A percentile compares a stretch with the other conserved stretches of the same genome.
These are phyloP conservation scores for Sugiyamaella sp. DNA, from an alignment of 1,139 yeast genomes.

Conservation along the genomic window DNA sequence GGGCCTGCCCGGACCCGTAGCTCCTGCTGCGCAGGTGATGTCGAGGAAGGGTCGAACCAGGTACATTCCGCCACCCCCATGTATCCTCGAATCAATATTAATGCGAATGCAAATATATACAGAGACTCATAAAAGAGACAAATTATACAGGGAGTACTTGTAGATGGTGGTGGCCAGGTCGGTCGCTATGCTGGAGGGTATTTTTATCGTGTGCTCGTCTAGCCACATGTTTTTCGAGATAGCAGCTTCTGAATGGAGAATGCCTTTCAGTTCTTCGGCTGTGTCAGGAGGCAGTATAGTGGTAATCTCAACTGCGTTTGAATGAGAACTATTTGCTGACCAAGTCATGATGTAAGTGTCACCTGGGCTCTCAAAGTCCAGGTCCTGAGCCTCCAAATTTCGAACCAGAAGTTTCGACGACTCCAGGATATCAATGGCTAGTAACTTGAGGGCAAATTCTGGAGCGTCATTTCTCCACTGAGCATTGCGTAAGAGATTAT, in stretches of 20 bases:
- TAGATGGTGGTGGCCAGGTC: conserved; percentile 19
- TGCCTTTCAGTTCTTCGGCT: background rate
- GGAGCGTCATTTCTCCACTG: conserved; percentile 22
- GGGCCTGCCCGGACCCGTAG: too few relatives aligned
- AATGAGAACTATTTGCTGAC: background rate
- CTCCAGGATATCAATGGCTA: conserved; percentile 20
- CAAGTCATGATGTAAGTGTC: background rate
- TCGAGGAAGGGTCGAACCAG: too few relatives aligned
- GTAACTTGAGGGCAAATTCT: conserved; percentile 21
- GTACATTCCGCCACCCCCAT: too few relatives aligned
- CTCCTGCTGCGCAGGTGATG: too few relatives aligned
- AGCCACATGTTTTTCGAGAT: conserved; percentile 11
- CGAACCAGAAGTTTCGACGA: conserved; percentile 13
- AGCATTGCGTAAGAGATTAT: background rate
- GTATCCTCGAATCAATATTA: too few relatives aligned
- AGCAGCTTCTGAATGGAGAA: background rate
- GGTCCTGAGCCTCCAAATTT: background rate
- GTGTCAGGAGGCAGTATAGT: background rate
- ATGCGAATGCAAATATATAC: background rate
- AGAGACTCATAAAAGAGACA: background rate
- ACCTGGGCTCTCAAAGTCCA: background rate
- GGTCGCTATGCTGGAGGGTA: background rate
- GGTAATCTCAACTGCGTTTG: background rate
- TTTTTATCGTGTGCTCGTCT: background rate
- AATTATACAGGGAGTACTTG: conserved; percentile 16